Evolutionary conservation across 805 yeast species (phyloP).

Genomic region (Metschnikowia noctiluminum): DNA sequence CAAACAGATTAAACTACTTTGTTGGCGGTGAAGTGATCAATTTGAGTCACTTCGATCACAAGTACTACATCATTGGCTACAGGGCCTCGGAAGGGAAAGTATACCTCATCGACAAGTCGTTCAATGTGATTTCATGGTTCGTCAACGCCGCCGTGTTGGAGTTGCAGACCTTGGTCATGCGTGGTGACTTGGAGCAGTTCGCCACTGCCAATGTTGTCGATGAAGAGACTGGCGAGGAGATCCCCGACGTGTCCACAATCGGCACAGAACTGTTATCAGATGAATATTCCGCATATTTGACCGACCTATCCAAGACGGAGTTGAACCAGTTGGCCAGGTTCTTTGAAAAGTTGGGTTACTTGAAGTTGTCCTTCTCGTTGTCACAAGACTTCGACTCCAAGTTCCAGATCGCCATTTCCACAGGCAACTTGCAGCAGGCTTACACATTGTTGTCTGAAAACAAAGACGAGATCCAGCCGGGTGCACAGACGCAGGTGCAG

Average conservation of each 20-base stretch:
- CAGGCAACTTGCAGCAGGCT: conserved; percentile 72
- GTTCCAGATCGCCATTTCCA: conserved; percentile 82
- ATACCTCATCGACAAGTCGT: conserved; percentile 87
- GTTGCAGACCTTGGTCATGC: conserved; percentile 90
- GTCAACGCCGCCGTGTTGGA: conserved; percentile 85
- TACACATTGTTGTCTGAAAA: conserved; percentile 41
- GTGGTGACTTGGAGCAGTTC: conserved; percentile 84
- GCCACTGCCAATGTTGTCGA: conserved; percentile 29
- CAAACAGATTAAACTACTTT: conserved; percentile 83
- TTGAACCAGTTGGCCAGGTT: conserved; percentile 82
- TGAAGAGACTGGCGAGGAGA: conserved; percentile 36
- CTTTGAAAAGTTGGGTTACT: conserved; percentile 87
- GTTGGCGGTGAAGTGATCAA: conserved; percentile 94
- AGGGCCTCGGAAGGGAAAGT: conserved; percentile 80
- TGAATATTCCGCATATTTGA: conserved; percentile 46
- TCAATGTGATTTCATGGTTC: conserved; percentile 75
- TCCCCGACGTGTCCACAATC: conserved; percentile 36
- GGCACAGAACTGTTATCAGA: conserved; percentile 58
- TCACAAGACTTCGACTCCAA: conserved; percentile 87
- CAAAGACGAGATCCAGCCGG: conserved; percentile 48
- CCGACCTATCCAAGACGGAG: conserved; percentile 63
- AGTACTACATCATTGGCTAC: conserved; percentile 84
- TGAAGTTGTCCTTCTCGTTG: conserved; percentile 76
- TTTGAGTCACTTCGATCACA: conserved; percentile 87
- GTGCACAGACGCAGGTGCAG: conserved; percentile 29